These are phyloP conservation scores for Rhododendron henanense DNA, from an alignment of 148 eudicot genomes.

Conservation along the genomic window DNA sequence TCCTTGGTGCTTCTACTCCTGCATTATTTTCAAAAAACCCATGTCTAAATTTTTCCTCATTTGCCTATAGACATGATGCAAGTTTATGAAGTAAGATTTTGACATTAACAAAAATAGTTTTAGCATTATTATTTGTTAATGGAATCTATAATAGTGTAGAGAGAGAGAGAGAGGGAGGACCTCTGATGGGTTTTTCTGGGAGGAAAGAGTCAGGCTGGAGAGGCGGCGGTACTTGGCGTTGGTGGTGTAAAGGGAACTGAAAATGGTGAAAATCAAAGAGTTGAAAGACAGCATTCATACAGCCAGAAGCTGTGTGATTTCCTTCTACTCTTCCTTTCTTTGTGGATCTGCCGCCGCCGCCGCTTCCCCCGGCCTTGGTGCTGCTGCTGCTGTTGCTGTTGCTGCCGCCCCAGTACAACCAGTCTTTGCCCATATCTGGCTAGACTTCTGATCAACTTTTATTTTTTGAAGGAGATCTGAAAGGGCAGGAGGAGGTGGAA, in stretches of 20 bases:
- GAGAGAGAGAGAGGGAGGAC: slow-evolving; percentile 17
- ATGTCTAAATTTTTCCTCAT: not conserved
- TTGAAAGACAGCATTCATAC: slow-evolving; percentile 66
- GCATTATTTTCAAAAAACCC: slow-evolving; percentile 13
- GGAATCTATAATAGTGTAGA: not conserved
- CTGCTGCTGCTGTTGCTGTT: slow-evolving; percentile 22
- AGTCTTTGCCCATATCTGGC: slow-evolving; percentile 57
- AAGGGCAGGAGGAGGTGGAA: not conserved
- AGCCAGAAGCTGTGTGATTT: slow-evolving; percentile 28
- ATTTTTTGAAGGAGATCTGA: not conserved
- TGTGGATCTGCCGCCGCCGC: slow-evolving; percentile 13
- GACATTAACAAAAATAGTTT: not conserved
- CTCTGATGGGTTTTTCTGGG: slow-evolving; percentile 40
- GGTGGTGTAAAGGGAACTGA: slow-evolving; percentile 36
- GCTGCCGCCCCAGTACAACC: slow-evolving; percentile 48
- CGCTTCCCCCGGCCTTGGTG: slow-evolving; percentile 24
- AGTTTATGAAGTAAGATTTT: no score
- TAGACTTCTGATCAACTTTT: not conserved
- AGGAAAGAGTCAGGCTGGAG: slow-evolving; percentile 18
- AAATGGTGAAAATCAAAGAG: slow-evolving; percentile 62
- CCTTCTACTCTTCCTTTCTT: slow-evolving; percentile 1
- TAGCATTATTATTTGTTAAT: no score
- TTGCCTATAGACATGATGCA: no score
- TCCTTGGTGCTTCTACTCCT: slow-evolving; percentile 74
- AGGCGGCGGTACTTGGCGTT: slow-evolving; percentile 18